phyloP scores from a whole-genome alignment of 2,329 filamentous ascomycete species.

The Cercospora brassicicola region DNA sequence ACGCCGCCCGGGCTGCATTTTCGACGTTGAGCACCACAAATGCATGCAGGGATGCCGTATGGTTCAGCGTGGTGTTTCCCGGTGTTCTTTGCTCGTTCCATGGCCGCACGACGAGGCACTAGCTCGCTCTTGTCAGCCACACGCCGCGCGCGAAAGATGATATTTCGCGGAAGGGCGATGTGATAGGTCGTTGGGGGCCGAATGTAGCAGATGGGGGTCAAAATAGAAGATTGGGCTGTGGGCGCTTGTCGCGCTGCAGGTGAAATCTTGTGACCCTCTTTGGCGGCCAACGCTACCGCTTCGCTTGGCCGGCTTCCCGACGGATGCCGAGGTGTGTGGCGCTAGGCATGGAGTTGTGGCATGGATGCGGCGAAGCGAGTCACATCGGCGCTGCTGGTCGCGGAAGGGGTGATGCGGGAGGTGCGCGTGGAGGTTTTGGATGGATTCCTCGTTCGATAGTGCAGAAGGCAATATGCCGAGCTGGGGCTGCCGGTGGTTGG shows the following conservation, averaged over 20 bases:
- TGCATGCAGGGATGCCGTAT: neutral
- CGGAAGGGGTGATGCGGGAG: neutral
- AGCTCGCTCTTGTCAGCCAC: neutral
- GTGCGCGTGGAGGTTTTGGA: neutral
- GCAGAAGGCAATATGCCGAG: slow-evolving; percentile 1
- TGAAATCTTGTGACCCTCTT: slow-evolving; percentile 6
- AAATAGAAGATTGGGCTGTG: slow-evolving; percentile 5
- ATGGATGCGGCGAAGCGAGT: neutral
- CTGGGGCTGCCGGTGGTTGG: neutral
- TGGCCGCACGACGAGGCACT: neutral
- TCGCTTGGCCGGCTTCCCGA: slow-evolving; percentile 3
- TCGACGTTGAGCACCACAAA: neutral
- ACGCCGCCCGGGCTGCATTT: neutral
- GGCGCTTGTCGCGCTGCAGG: slow-evolving; percentile 22
- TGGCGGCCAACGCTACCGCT: neutral
- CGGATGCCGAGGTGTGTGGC: neutral
- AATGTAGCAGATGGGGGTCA: neutral
- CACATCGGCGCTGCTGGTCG: neutral
- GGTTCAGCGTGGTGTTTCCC: neutral
- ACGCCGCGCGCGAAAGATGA: neutral
- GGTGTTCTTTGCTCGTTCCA: neutral
- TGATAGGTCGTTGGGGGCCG: neutral
- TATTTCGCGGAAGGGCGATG: neutral
- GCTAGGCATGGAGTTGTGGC: neutral
- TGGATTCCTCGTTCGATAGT: neutral